Evolutionary conservation across 2,329 filamentous ascomycete genomes (phyloP).

Genomic region (Ceratocystis papillata): DNA sequence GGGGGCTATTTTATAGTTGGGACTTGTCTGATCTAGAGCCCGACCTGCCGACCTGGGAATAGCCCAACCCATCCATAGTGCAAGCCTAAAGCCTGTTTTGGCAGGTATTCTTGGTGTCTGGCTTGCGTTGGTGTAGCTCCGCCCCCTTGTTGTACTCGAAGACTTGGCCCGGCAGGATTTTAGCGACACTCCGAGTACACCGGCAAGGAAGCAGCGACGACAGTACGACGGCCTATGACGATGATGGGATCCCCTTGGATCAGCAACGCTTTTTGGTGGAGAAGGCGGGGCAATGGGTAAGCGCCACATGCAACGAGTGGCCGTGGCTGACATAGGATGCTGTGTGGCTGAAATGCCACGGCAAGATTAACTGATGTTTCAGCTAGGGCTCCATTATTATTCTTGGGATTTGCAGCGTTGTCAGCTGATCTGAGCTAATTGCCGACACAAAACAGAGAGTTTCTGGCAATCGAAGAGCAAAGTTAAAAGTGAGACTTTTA

Average conservation of each 20-base stretch:
- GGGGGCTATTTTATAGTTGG: neutral
- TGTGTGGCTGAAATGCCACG: neutral
- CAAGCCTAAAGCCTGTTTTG: neutral
- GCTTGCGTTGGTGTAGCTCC: neutral
- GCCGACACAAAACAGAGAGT: too few relatives aligned
- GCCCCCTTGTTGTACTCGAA: neutral
- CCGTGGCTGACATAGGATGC: neutral
- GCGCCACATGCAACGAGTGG: neutral
- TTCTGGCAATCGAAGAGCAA: too few relatives aligned
- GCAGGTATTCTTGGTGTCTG: neutral
- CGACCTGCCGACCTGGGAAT: neutral
- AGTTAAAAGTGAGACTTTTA: too few relatives aligned
- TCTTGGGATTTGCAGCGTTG: neutral
- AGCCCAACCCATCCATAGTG: neutral
- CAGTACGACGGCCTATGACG: neutral
- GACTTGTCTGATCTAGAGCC: neutral
- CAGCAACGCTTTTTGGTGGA: neutral
- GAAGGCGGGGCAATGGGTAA: neutral
- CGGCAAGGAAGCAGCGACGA: neutral
- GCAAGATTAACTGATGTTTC: neutral
- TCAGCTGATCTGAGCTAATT: constrained; percentile 1
- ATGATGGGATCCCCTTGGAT: neutral
- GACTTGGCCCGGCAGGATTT: neutral
- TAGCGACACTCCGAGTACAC: neutral
- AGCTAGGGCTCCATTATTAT: neutral